phyloP scores from a whole-genome alignment of 208 protist genomes.

The Leishmania braziliensis region DNA sequence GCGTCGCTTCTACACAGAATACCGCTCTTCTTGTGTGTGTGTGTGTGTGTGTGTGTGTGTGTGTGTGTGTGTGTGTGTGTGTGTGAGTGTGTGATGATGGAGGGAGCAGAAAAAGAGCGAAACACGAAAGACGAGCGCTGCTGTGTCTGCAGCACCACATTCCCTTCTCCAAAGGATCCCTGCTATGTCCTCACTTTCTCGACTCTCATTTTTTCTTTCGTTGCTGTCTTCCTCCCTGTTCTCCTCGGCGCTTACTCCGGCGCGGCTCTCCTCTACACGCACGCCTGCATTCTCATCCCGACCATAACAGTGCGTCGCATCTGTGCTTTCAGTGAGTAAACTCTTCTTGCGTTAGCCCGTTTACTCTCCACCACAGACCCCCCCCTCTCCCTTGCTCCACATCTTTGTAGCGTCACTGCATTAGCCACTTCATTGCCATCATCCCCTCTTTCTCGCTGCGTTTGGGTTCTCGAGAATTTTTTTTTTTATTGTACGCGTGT shows the following conservation, averaged over 20 bases:
- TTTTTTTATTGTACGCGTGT: not conserved
- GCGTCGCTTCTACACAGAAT: no score
- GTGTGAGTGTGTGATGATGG: not conserved
- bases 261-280: not conserved
- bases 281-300: not conserved
- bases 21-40: no score
- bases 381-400: not conserved
- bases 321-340: not conserved
- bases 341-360: no score
- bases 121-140: not conserved
- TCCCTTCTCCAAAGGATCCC: not conserved
- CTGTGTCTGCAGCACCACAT: not conserved
- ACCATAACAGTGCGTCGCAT: not conserved
- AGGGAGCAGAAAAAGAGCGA: not conserved
- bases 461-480: not conserved
- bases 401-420: not conserved
- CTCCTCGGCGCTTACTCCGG: not conserved
- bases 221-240: constrained; percentile 6
- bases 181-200: not conserved
- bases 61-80: no score
- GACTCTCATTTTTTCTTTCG: constrained; percentile 15
- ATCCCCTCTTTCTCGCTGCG: not conserved
- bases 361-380: no score
- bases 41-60: no score
- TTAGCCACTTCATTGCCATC: not conserved